These are phyloP conservation scores for Rosa multiflora DNA, from an alignment of 306 rosid genomes.

Conservation along the genomic window DNA sequence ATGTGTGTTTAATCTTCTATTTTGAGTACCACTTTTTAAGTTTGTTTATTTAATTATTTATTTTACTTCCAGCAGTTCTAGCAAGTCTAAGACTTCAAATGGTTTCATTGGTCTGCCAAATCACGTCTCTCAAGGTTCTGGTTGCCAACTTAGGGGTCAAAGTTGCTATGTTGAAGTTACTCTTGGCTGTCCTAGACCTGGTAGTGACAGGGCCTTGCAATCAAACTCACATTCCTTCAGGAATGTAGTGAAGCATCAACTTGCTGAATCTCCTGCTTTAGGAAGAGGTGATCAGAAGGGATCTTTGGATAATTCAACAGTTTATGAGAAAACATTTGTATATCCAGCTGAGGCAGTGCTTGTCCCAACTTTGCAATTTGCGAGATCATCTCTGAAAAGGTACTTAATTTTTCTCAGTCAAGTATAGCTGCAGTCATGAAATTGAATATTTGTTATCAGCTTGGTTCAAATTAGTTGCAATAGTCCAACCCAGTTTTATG, in stretches of 20 bases:
- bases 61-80: slow-evolving; percentile 50
- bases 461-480: slow-evolving; percentile 2
- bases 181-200: slow-evolving; percentile 73
- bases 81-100: slow-evolving; percentile 63
- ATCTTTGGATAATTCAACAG: slow-evolving; percentile 45
- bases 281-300: slow-evolving; percentile 77
- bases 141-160: slow-evolving; percentile 82
- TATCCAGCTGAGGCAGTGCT: slow-evolving; percentile 94
- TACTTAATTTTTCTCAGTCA: slow-evolving; percentile 20
- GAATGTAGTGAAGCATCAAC: slow-evolving; percentile 54
- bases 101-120: slow-evolving; percentile 78
- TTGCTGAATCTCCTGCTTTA: slow-evolving; percentile 44
- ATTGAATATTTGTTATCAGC: neutral
- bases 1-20: neutral
- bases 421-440: neutral
- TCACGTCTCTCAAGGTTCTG: slow-evolving; percentile 76
- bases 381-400: slow-evolving; percentile 88
- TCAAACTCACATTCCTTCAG: slow-evolving; percentile 43
- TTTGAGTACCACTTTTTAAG: neutral
- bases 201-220: slow-evolving; percentile 48
- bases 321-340: slow-evolving; percentile 68
- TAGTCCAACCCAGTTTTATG: neutral
- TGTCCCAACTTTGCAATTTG: slow-evolving; percentile 73
- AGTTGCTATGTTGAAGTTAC: slow-evolving; percentile 87
- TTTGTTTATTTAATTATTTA: slow-evolving; percentile 2